Conservation (phyloP, 2,329 filamentous ascomycete genomes). For the Xylariaceae sp. region DNA sequence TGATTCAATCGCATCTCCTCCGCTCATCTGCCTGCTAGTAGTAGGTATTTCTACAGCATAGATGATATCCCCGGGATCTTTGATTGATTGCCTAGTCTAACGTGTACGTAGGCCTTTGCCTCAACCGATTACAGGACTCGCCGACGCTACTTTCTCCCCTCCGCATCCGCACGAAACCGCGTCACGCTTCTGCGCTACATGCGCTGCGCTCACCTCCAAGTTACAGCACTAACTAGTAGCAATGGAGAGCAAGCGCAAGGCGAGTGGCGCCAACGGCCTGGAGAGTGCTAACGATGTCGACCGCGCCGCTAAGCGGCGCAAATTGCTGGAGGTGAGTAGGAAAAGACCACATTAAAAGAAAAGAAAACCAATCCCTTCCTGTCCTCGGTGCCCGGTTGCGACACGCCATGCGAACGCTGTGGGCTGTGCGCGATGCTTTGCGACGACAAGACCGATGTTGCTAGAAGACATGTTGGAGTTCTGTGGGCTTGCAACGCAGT, state of each 20-base stretch:
- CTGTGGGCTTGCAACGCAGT: slow-evolving; percentile 8
- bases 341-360: not conserved
- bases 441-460: slow-evolving; percentile 9
- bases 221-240: slow-evolving; percentile 6
- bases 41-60: not conserved
- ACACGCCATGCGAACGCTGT: slow-evolving; percentile 8
- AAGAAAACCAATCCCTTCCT: slow-evolving; percentile 6
- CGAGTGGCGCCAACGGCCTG: slow-evolving; percentile 39
- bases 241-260: slow-evolving; percentile 56
- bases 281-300: slow-evolving; percentile 41
- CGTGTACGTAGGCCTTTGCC: not conserved
- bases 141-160: slow-evolving; percentile 10
- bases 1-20: slow-evolving; percentile 6
- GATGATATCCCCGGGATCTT: not conserved
- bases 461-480: not conserved
- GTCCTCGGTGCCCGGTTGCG: slow-evolving; percentile 3
- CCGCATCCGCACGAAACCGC: slow-evolving; percentile 15
- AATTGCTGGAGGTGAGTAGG: slow-evolving; percentile 43
- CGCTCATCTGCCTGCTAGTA: not conserved
- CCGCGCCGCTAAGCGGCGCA: slow-evolving; percentile 52
- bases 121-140: slow-evolving; percentile 6
- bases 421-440: slow-evolving; percentile 16
- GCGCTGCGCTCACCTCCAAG: slow-evolving; percentile 13
- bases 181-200: slow-evolving; percentile 17
- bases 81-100: slow-evolving; percentile 5